These are phyloP conservation scores for Lizanozyma gosingica DNA, from an alignment of 1,139 yeast genomes.

Conservation along the genomic window DNA sequence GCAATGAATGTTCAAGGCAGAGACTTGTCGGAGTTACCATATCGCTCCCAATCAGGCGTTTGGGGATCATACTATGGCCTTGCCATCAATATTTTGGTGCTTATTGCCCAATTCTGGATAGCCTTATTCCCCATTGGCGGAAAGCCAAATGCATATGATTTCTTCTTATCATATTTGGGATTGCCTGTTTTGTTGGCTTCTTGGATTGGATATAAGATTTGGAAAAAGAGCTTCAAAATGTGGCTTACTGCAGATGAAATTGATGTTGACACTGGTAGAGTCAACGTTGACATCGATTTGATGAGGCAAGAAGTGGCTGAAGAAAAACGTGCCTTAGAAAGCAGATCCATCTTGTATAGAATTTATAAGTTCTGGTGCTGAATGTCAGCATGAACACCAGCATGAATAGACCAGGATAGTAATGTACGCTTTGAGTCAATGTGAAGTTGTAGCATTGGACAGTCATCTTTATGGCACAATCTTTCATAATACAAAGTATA, in stretches of 20 bases:
- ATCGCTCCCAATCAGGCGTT: constrained; percentile 44
- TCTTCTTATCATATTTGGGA: constrained; percentile 30
- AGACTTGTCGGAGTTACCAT: constrained; percentile 24
- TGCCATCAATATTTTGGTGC: constrained; percentile 37
- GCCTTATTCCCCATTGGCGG: constrained; percentile 33
- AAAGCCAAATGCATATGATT: constrained; percentile 23
- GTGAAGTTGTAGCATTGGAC: constrained; percentile 1
- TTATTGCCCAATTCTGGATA: constrained; percentile 44
- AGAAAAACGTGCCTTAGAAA: constrained; percentile 14
- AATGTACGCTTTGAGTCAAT: not conserved
- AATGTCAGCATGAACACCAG: too few relatives aligned
- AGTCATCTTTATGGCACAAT: constrained; percentile 17
- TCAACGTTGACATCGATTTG: constrained; percentile 30
- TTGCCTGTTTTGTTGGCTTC: constrained; percentile 27
- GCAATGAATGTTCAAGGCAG: constrained; percentile 24
- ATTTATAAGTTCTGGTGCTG: constrained; percentile 16
- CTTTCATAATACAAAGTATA: constrained; percentile 59
- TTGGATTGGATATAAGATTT: constrained; percentile 32
- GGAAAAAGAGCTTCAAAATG: constrained; percentile 27
- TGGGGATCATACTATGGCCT: constrained; percentile 46
- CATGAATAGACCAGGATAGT: constrained; percentile 1
- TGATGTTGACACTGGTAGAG: constrained; percentile 35
- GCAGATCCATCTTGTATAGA: constrained; percentile 17
- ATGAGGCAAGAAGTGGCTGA: constrained; percentile 31
- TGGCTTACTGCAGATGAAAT: constrained; percentile 26